These are phyloP conservation scores for Meredithiella fracta DNA, from an alignment of 2,329 filamentous ascomycete genomes.

Conservation along the genomic window DNA sequence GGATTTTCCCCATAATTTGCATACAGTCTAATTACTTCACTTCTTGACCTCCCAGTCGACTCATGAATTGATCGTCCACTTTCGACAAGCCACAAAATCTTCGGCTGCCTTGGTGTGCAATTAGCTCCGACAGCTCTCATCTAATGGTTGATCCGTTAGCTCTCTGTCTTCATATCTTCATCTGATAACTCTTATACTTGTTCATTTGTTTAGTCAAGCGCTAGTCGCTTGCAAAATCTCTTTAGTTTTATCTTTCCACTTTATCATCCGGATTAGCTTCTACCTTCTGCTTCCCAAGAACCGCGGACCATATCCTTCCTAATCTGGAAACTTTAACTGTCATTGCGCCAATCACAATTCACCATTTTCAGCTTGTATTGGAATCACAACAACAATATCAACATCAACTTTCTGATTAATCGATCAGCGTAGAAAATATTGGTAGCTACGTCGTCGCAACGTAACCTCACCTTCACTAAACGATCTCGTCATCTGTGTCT, in stretches of 20 bases:
- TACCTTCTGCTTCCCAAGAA: too few relatives aligned
- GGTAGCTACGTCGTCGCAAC: background rate
- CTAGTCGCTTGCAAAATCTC: background rate
- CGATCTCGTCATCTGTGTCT: too few relatives aligned
- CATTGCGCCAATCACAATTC: background rate
- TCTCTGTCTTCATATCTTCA: background rate
- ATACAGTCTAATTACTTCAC: too few relatives aligned
- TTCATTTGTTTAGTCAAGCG: background rate
- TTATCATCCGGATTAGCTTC: too few relatives aligned
- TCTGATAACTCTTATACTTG: background rate
- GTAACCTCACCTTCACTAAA: too few relatives aligned
- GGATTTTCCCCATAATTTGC: too few relatives aligned
- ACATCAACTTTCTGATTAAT: background rate
- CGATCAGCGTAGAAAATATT: background rate
- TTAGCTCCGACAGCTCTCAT: too few relatives aligned
- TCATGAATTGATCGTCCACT: too few relatives aligned
- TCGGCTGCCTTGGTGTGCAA: too few relatives aligned
- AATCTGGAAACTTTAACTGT: background rate
- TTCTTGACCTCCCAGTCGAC: too few relatives aligned
- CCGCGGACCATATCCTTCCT: background rate
- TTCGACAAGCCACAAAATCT: too few relatives aligned
- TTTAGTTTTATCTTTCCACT: too few relatives aligned
- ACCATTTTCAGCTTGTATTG: background rate
- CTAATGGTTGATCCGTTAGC: background rate
- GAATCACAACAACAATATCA: background rate